A percentile compares a stretch with the other conserved stretches of the same genome.
phyloP scores from a whole-genome alignment of 176 grass and related monocot species.

The Calamus simplicifolius region DNA sequence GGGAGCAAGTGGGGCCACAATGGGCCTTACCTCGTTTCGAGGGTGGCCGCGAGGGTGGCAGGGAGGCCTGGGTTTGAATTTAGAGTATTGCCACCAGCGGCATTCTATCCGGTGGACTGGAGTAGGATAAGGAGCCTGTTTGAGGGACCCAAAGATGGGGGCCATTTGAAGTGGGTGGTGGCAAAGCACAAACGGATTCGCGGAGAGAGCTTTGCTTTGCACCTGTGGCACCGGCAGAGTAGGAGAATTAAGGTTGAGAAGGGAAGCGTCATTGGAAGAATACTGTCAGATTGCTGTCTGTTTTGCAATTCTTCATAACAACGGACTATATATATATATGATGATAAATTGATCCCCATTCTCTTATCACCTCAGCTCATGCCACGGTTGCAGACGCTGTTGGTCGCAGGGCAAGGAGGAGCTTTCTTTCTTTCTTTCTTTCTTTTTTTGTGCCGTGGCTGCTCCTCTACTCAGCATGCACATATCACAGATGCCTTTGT shows the following conservation, averaged over 20 bases:
- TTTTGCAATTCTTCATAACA: conserved; percentile 53
- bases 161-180: conserved; percentile 35
- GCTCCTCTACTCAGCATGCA: no score
- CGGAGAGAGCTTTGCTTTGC: conserved; percentile 49
- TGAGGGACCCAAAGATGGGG: conserved; percentile 28
- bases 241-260: conserved; percentile 41
- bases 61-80: conserved; percentile 16
- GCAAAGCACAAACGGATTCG: conserved; percentile 49
- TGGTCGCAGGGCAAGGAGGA: no score
- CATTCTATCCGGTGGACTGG: conserved; percentile 90
- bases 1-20: conserved; percentile 89
- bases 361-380: no score
- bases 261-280: conserved; percentile 53
- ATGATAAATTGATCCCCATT: no score
- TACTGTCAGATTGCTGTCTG: conserved; percentile 53
- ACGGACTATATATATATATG: no score
- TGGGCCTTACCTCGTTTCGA: conserved; percentile 82
- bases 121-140: conserved; percentile 63
- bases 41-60: conserved; percentile 43
- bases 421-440: no score
- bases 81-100: conserved; percentile 47
- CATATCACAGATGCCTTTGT: no score
- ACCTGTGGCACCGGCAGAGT: conserved; percentile 86
- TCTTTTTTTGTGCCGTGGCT: no score
- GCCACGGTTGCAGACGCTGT: no score